Conservation (phyloP, 306 rosid species). For the Ormosia emarginata region DNA sequence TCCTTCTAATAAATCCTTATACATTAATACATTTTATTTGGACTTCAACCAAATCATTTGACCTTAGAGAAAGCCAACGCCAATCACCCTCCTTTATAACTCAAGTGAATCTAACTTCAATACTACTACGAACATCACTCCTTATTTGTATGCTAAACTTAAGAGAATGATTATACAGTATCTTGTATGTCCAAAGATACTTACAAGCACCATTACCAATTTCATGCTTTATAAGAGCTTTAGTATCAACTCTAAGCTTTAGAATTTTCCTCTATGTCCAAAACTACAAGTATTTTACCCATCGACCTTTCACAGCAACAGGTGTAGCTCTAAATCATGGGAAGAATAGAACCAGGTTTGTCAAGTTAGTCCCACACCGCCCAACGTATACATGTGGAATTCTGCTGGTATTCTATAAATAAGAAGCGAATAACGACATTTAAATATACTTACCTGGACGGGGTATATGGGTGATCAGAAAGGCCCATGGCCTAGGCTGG, state of each 20-base stretch:
- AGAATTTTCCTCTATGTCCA: neutral
- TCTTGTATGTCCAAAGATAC: neutral
- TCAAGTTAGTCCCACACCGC: neutral
- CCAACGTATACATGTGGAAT: neutral
- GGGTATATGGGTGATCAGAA: conserved; percentile 40
- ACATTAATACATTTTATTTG: neutral
- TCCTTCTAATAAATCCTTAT: too few species aligned
- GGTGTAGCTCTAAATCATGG: too few species aligned
- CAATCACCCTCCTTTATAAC: too few species aligned
- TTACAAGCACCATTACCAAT: neutral
- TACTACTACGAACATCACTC: neutral
- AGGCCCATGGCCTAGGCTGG: conserved; percentile 37
- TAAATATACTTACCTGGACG: conserved; percentile 33
- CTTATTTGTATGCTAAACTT: too few species aligned
- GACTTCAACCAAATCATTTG: neutral
- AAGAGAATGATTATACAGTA: too few species aligned
- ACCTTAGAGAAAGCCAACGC: too few species aligned
- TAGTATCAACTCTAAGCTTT: too few species aligned
- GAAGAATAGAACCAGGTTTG: neutral
- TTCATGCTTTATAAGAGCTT: neutral
- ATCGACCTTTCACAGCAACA: too few species aligned
- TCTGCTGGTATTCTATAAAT: neutral
- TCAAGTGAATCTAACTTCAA: neutral
- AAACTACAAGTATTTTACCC: neutral
- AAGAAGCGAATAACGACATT: neutral